Evolutionary conservation across 441 rosid genomes (phyloP).

Genomic region (Syzygium syzygioides): DNA sequence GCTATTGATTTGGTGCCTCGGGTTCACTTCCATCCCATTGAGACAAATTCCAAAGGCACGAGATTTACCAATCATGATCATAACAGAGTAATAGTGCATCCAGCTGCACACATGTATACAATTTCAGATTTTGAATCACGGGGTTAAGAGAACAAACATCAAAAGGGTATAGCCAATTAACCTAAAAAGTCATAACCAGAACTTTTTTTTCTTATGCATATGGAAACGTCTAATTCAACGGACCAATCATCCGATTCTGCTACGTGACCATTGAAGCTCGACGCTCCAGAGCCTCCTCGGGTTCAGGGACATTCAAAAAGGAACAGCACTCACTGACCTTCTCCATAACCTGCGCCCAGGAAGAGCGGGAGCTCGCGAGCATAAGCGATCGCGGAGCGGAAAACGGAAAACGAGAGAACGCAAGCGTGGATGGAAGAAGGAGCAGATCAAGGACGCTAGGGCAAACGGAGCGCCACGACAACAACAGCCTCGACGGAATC

Average conservation of each 20-base stretch:
- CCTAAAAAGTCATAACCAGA: neutral
- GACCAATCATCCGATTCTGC: neutral
- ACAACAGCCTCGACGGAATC: neutral
- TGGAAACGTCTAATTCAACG: neutral
- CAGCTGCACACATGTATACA: neutral
- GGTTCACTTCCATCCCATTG: neutral
- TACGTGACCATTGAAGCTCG: neutral
- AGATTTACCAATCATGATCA: neutral
- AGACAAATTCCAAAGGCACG: neutral
- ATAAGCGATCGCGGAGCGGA: neutral
- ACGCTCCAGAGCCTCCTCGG: neutral
- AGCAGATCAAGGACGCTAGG: neutral
- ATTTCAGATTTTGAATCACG: neutral
- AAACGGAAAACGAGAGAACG: too few relatives aligned
- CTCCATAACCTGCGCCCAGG: neutral
- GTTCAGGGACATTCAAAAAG: neutral
- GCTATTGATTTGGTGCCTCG: neutral
- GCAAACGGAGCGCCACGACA: neutral
- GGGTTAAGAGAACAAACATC: neutral
- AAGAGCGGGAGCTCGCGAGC: neutral
- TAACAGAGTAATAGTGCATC: neutral
- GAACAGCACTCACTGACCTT: neutral
- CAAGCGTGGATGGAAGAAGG: neutral
- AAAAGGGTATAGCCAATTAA: neutral
- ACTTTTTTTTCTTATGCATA: neutral